Evolutionary conservation across 371 early-diverging fungal genomes (phyloP).

Genomic region (Zopfochytrium polystomum): DNA sequence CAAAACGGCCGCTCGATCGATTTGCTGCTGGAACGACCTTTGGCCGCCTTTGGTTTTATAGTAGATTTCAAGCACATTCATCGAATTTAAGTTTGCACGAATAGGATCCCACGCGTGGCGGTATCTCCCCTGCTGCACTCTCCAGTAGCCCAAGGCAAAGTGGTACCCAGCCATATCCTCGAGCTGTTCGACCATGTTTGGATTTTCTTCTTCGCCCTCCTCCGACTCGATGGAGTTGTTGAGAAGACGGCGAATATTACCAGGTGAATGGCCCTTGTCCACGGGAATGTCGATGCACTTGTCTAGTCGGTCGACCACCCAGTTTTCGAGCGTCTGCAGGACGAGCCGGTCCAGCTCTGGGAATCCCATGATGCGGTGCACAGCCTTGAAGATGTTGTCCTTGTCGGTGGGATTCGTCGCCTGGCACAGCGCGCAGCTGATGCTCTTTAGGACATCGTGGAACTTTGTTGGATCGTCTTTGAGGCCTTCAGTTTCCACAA

Average conservation of each 20-base stretch:
- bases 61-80: too few relatives aligned
- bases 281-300: not conserved
- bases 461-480: not conserved
- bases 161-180: not conserved
- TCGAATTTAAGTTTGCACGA: too few relatives aligned
- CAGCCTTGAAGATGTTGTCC: constrained; percentile 8
- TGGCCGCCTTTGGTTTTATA: too few relatives aligned
- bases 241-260: not conserved
- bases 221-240: not conserved
- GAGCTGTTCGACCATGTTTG: not conserved
- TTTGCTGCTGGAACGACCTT: too few relatives aligned
- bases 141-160: not conserved
- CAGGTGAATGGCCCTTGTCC: too few relatives aligned
- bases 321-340: constrained; percentile 3
- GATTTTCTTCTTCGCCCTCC: not conserved
- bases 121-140: not conserved
- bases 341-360: constrained; percentile 13
- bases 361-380: constrained; percentile 6
- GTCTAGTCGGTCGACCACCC: constrained; percentile 8
- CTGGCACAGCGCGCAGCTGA: constrained; percentile 1
- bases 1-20: not conserved
- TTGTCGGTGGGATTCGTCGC: not conserved
- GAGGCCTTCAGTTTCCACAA: too few relatives aligned
- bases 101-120: not conserved
- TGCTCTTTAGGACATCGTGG: not conserved